phyloP scores from a whole-genome alignment of 768 basidiomycete genomes.

The Trametes cubensis region DNA sequence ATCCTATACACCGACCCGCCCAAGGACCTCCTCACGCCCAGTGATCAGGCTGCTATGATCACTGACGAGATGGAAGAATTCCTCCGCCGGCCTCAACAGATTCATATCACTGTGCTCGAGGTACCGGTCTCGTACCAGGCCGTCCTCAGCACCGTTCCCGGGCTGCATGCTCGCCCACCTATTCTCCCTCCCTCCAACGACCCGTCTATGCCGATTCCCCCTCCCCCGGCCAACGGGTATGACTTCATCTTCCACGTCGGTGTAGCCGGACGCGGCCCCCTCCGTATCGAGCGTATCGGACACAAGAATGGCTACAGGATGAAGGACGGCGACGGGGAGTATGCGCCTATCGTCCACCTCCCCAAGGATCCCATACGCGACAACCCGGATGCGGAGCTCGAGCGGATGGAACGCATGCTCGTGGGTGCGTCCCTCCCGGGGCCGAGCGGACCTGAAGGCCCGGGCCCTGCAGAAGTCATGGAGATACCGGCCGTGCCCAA shows the following conservation, averaged over 20 bases:
- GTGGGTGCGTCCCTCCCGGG: slow-evolving; percentile 36
- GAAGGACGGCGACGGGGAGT: slow-evolving; percentile 63
- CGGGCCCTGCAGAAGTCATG: slow-evolving; percentile 17
- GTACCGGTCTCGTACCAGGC: slow-evolving; percentile 63
- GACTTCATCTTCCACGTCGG: slow-evolving; percentile 76
- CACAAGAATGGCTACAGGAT: slow-evolving; percentile 72
- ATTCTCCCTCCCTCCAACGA: slow-evolving; percentile 43
- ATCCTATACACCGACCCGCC: slow-evolving; percentile 44
- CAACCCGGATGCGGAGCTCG: slow-evolving; percentile 40
- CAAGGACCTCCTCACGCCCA: slow-evolving; percentile 23
- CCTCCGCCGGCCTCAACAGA: slow-evolving; percentile 34
- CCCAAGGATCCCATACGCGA: slow-evolving; percentile 45
- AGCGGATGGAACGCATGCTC: slow-evolving; percentile 38
- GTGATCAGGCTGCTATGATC: slow-evolving; percentile 29
- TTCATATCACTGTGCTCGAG: slow-evolving; percentile 62
- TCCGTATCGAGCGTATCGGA: slow-evolving; percentile 62
- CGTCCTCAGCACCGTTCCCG: slow-evolving; percentile 57
- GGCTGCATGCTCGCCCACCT: slow-evolving; percentile 64
- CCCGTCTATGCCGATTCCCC: slow-evolving; percentile 43
- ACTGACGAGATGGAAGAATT: slow-evolving; percentile 28
- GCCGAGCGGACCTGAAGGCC: slow-evolving; percentile 13
- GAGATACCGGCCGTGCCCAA: slow-evolving; percentile 26
- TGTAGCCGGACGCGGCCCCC: slow-evolving; percentile 62
- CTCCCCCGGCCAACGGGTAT: slow-evolving; percentile 51
- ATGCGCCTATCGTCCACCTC: slow-evolving; percentile 47